Evolutionary conservation across 1,139 yeast species (phyloP).

Genomic region (Sugiyamaella xylanicola): DNA sequence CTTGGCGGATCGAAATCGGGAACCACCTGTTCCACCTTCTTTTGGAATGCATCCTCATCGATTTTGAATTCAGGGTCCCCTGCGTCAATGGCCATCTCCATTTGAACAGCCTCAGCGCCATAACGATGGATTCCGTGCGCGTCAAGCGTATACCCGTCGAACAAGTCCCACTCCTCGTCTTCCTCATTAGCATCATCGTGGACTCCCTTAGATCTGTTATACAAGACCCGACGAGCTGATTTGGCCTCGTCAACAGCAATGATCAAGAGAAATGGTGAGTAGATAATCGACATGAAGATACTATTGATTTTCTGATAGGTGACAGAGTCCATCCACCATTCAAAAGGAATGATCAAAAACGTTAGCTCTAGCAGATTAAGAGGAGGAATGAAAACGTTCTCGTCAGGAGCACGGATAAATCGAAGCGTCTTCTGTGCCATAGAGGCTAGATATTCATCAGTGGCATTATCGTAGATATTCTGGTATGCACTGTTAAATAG

Average conservation of each 20-base stretch:
- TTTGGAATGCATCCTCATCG: constrained; percentile 52
- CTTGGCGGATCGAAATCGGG: constrained; percentile 52
- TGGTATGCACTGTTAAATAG: constrained; percentile 83
- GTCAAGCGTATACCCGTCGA: constrained; percentile 63
- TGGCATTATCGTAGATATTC: constrained; percentile 77
- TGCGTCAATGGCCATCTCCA: constrained; percentile 49
- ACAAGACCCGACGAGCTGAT: constrained; percentile 67
- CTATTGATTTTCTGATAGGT: constrained; percentile 37
- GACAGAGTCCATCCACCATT: constrained; percentile 43
- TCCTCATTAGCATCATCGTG: constrained; percentile 81
- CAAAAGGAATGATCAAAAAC: constrained; percentile 47
- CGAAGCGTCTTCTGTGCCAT: constrained; percentile 83
- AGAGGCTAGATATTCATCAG: constrained; percentile 80
- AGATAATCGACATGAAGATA: constrained; percentile 62
- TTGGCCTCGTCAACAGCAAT: constrained; percentile 66
- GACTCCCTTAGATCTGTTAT: constrained; percentile 65
- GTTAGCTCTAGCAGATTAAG: constrained; percentile 69
- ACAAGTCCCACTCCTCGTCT: constrained; percentile 80
- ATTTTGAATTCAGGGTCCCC: constrained; percentile 70
- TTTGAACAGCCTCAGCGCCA: constrained; percentile 41
- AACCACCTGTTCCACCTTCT: constrained; percentile 50
- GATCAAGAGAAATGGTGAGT: constrained; percentile 64
- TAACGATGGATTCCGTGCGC: constrained; percentile 51
- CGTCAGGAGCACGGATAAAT: constrained; percentile 87
- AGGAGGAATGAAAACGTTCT: constrained; percentile 84